These are phyloP conservation scores for Gentiana dahurica DNA, from an alignment of 257 asterid species.

Conservation along the genomic window DNA sequence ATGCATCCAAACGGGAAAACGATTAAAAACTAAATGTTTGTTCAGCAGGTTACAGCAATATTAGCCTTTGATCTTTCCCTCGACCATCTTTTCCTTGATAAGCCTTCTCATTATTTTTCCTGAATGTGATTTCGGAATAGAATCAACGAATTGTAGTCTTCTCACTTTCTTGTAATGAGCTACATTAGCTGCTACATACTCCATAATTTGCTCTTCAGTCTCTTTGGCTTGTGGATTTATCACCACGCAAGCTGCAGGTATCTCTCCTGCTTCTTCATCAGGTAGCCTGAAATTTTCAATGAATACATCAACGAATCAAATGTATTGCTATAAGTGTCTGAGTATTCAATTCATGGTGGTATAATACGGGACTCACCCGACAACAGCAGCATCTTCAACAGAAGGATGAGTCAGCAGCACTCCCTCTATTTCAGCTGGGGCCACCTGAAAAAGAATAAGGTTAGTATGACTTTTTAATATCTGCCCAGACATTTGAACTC, in stretches of 20 bases:
- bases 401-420: conserved; percentile 72
- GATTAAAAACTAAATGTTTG: too few species aligned
- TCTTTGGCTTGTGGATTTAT: conserved; percentile 45
- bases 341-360: too few species aligned
- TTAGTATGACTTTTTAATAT: background rate
- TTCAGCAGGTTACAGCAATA: too few species aligned
- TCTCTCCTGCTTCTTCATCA: conserved; percentile 75
- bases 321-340: too few species aligned
- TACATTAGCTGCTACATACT: conserved; percentile 51
- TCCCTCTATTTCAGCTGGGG: conserved; percentile 98
- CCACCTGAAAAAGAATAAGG: conserved; percentile 46
- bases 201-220: conserved; percentile 56
- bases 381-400: conserved; percentile 87
- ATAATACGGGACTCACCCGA: conserved; percentile 41
- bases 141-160: conserved; percentile 51
- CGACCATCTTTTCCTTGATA: conserved; percentile 53
- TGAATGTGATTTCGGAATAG: conserved; percentile 76
- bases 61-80: background rate
- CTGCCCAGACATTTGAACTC: background rate
- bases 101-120: conserved; percentile 90
- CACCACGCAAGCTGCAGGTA: conserved; percentile 85
- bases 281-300: conserved; percentile 36
- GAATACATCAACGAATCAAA: too few species aligned
- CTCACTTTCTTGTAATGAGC: conserved; percentile 65
- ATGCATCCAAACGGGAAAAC: too few species aligned